phyloP scores from a whole-genome alignment of 495 filamentous ascomycete genomes.

The Penicillium angulare region DNA sequence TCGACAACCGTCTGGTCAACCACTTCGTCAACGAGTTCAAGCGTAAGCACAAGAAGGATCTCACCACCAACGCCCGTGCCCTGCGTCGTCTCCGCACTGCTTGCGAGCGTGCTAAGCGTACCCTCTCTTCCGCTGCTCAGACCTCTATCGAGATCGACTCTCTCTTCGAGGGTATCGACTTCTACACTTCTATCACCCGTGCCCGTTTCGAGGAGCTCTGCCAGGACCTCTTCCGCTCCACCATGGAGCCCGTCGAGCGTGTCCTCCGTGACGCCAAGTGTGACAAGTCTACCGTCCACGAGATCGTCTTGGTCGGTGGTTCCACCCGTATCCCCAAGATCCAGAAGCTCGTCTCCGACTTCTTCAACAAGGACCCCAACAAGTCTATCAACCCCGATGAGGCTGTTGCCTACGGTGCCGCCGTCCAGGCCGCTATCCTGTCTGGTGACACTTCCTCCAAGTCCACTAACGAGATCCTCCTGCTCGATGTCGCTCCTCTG shows the following conservation, averaged over 20 bases:
- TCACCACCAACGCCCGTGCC: slow-evolving; percentile 88
- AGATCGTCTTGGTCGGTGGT: slow-evolving; percentile 97
- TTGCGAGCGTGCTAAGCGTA: slow-evolving; percentile 99
- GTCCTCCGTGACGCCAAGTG: slow-evolving; percentile 95
- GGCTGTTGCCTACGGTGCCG: slow-evolving; percentile 97
- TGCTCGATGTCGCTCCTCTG: slow-evolving; percentile 94
- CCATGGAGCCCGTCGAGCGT: slow-evolving; percentile 97
- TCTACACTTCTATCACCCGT: slow-evolving; percentile 98
- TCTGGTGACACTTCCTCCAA: slow-evolving; percentile 87
- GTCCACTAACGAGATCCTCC: slow-evolving; percentile 93
- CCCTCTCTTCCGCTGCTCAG: slow-evolving; percentile 93
- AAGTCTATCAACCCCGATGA: slow-evolving; percentile 99
- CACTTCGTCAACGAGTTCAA: slow-evolving; percentile 96
- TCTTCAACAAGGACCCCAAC: slow-evolving; percentile 99
- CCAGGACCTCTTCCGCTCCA: slow-evolving; percentile 93
- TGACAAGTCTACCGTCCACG: slow-evolving; percentile 91
- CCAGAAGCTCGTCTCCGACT: slow-evolving; percentile 87
- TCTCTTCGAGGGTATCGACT: slow-evolving; percentile 95
- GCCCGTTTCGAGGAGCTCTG: slow-evolving; percentile 99
- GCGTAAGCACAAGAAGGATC: slow-evolving; percentile 78
- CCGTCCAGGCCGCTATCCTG: slow-evolving; percentile 97
- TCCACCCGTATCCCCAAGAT: slow-evolving; percentile 95
- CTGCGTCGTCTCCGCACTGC: slow-evolving; percentile 96
- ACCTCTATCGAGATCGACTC: slow-evolving; percentile 99
- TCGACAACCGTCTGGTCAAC: slow-evolving; percentile 95